phyloP scores from a whole-genome alignment of 768 basidiomycete species.

The Boletus patriciae region DNA sequence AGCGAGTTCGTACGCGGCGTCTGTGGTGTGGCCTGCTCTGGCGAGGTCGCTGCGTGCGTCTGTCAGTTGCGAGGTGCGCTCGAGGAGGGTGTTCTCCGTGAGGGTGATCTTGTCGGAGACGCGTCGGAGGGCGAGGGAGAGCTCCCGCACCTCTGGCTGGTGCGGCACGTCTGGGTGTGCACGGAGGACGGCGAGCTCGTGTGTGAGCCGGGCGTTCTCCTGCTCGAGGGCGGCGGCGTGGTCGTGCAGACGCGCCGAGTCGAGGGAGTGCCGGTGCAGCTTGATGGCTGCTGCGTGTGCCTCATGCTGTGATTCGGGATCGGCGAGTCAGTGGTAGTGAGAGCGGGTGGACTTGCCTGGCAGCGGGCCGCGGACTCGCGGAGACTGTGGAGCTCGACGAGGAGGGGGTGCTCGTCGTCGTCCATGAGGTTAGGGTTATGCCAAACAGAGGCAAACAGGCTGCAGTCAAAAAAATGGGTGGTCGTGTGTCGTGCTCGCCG shows the following conservation, averaged over 20 bases:
- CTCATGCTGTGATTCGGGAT: conserved; percentile 52
- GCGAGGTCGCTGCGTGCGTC: conserved; percentile 43
- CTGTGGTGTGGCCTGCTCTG: conserved; percentile 43
- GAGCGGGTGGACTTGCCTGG: conserved; percentile 38
- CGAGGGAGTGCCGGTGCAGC: conserved; percentile 61
- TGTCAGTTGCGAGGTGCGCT: conserved; percentile 49
- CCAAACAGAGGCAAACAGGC: conserved; percentile 22
- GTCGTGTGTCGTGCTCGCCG: conserved; percentile 10
- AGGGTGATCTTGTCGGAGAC: conserved; percentile 66
- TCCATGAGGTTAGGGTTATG: conserved; percentile 22
- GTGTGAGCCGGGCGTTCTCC: conserved; percentile 56
- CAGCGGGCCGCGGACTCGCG: conserved; percentile 47
- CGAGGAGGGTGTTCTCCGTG: conserved; percentile 55
- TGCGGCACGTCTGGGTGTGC: conserved; percentile 48
- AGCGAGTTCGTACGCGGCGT: conserved; percentile 56
- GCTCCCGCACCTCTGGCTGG: conserved; percentile 46
- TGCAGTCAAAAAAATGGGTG: conserved; percentile 7
- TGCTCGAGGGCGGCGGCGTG: conserved; percentile 43
- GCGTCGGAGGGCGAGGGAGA: conserved; percentile 67
- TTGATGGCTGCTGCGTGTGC: conserved; percentile 63
- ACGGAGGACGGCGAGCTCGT: conserved; percentile 58
- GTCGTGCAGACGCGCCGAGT: conserved; percentile 37
- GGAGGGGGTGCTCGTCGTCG: conserved; percentile 42
- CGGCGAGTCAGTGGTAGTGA: neutral
- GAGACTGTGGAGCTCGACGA: conserved; percentile 48